Percentiles rank a stretch among this genome's conserved stretches.
phyloP scores from a whole-genome alignment of 306 rosid genomes.

The Quercus glauca region DNA sequence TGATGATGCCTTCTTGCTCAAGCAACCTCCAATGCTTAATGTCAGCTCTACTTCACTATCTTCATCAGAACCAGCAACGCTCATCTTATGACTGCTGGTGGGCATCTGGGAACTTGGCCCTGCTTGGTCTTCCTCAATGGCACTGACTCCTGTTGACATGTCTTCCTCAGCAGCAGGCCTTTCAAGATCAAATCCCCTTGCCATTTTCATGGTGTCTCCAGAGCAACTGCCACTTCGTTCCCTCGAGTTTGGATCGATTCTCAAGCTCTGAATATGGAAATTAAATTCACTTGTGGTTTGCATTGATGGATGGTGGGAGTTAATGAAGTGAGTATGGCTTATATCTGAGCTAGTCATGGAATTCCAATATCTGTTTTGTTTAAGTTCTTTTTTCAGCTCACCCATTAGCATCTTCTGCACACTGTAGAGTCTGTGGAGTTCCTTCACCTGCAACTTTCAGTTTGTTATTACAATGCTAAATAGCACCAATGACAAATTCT shows the following conservation, averaged over 20 bases:
- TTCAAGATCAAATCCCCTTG: slow-evolving; percentile 72
- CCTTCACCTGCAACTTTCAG: slow-evolving; percentile 59
- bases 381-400: slow-evolving; percentile 47
- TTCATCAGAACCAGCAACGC: slow-evolving; percentile 38
- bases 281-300: slow-evolving; percentile 27
- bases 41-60: slow-evolving; percentile 82
- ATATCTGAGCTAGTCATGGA: slow-evolving; percentile 32
- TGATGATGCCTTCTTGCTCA: slow-evolving; percentile 47
- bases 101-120: slow-evolving; percentile 41
- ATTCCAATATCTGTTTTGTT: slow-evolving; percentile 34
- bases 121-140: slow-evolving; percentile 44
- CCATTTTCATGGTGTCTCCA: slow-evolving; percentile 46
- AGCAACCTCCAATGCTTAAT: slow-evolving; percentile 76
- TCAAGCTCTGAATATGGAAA: slow-evolving; percentile 41
- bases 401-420: slow-evolving; percentile 81
- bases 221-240: slow-evolving; percentile 86
- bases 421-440: slow-evolving; percentile 74
- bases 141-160: slow-evolving; percentile 32
- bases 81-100: slow-evolving; percentile 34
- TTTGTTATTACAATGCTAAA: slow-evolving; percentile 8
- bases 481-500: background rate
- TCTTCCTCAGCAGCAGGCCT: slow-evolving; percentile 61
- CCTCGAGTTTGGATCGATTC: slow-evolving; percentile 50
- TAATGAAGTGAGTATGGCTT: slow-evolving; percentile 33
- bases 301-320: slow-evolving; percentile 28